Evolutionary conservation across 108 stramenopile genomes (phyloP).

Genomic region (Cyclotella kingstonii): DNA sequence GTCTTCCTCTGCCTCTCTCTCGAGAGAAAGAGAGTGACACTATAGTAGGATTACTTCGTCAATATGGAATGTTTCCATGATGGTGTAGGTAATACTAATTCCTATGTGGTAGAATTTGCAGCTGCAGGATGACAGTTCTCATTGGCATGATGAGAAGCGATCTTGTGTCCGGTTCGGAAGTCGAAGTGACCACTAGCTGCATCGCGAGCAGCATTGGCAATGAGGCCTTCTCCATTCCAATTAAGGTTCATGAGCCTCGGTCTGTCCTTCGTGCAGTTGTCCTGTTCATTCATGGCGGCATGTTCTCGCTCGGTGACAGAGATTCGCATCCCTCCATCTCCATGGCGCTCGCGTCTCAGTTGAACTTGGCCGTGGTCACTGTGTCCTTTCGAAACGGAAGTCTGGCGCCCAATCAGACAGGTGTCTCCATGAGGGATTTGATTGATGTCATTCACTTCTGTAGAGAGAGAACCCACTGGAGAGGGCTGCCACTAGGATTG

Average conservation of each 20-base stretch:
- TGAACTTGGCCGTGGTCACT: constrained; percentile 23
- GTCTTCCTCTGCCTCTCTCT: too few species aligned
- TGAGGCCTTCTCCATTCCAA: constrained; percentile 12
- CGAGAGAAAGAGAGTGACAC: too few species aligned
- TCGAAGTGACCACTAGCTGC: too few species aligned
- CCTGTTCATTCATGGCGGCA: constrained; percentile 45
- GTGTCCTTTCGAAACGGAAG: constrained; percentile 40
- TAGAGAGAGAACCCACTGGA: constrained; percentile 3
- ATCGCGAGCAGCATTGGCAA: constrained; percentile 7
- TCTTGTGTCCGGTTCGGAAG: neutral
- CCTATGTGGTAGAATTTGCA: too few species aligned
- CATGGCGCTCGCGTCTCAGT: constrained; percentile 3
- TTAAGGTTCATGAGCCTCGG: constrained; percentile 16
- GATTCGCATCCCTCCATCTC: constrained; percentile 28
- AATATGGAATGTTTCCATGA: too few species aligned
- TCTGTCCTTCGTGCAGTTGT: constrained; percentile 2
- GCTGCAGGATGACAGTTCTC: neutral
- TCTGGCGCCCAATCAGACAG: constrained; percentile 12
- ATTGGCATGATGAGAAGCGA: neutral
- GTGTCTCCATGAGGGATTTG: constrained; percentile 27
- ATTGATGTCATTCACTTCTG: constrained; percentile 5
- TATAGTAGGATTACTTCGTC: too few species aligned
- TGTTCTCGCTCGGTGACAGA: constrained; percentile 20
- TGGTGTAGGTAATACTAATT: too few species aligned
- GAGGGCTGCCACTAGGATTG: constrained; percentile 17